Conservation (phyloP, 164 flowering plant genomes). For the Chloranthus sessilifolius region DNA sequence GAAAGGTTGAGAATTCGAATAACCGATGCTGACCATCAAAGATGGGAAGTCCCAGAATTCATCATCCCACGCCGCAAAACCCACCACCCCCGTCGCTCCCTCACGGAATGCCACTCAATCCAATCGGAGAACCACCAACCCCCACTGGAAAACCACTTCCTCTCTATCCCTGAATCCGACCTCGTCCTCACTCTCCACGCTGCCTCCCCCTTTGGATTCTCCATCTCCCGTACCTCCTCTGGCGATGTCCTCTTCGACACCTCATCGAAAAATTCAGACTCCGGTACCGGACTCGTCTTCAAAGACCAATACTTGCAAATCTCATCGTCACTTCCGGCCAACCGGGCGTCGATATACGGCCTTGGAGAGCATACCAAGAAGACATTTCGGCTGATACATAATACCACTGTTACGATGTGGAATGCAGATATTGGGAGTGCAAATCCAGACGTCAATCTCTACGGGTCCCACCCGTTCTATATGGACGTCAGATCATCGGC, state of each 20-base stretch:
- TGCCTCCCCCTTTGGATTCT: conserved; percentile 18
- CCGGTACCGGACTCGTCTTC: conserved; percentile 46
- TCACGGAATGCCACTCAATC: conserved; percentile 9
- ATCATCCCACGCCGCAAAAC: conserved; percentile 36
- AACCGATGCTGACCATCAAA: conserved; percentile 38
- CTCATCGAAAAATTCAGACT: conserved; percentile 9
- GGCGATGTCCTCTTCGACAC: conserved; percentile 28
- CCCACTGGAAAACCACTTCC: conserved; percentile 2
- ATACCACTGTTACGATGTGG: conserved; percentile 63
- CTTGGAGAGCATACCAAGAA: conserved; percentile 83
- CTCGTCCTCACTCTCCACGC: conserved; percentile 20
- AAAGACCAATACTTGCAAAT: conserved; percentile 75
- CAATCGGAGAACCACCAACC: neutral
- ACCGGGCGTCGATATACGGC: conserved; percentile 57
- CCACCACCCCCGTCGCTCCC: conserved; percentile 10
- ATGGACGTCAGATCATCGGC: conserved; percentile 53
- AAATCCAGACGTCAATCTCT: conserved; percentile 46
- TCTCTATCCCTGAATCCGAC: conserved; percentile 22
- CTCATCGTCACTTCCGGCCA: conserved; percentile 48
- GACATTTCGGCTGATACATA: conserved; percentile 36
- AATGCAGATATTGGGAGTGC: conserved; percentile 49
- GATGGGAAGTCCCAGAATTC: conserved; percentile 71
- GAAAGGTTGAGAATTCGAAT: conserved; percentile 49
- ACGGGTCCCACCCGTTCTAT: conserved; percentile 87
- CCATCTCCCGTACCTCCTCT: conserved; percentile 20